These are phyloP conservation scores for Colletotrichum salicis DNA, from an alignment of 2,329 filamentous ascomycete genomes.

Conservation along the genomic window DNA sequence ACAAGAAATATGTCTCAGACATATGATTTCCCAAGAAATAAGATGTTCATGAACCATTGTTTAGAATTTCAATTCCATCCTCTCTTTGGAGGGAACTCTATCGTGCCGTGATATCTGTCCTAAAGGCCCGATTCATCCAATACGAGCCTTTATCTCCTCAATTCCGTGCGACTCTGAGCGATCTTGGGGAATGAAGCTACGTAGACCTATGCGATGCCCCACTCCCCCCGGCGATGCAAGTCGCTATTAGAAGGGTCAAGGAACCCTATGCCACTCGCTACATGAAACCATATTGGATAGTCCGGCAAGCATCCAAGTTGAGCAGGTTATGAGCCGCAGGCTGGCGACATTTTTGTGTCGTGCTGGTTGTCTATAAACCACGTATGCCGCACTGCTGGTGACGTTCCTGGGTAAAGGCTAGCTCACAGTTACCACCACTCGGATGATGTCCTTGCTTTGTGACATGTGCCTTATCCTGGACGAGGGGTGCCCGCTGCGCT, in stretches of 20 bases:
- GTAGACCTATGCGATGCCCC: background rate
- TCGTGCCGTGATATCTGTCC: background rate
- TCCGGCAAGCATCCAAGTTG: background rate
- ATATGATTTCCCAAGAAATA: background rate
- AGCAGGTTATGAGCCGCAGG: background rate
- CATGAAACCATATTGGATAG: background rate
- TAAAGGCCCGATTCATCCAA: background rate
- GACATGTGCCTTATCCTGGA: slow-evolving; percentile 44
- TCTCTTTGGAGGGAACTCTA: background rate
- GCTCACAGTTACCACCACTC: background rate
- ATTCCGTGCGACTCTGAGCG: background rate
- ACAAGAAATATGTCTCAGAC: background rate
- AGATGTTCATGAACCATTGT: background rate
- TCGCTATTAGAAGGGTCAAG: background rate
- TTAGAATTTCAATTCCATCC: background rate
- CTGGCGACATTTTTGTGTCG: background rate
- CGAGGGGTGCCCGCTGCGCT: slow-evolving; percentile 71
- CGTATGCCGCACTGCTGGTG: background rate
- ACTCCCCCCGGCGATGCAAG: background rate
- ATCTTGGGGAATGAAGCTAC: background rate
- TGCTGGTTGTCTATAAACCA: background rate
- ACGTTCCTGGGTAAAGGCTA: background rate
- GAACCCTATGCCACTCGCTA: background rate
- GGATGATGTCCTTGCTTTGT: background rate
- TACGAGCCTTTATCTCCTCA: background rate